These are phyloP conservation scores for Chamaecrista fasciculata DNA, from an alignment of 306 rosid genomes.

Conservation along the genomic window DNA sequence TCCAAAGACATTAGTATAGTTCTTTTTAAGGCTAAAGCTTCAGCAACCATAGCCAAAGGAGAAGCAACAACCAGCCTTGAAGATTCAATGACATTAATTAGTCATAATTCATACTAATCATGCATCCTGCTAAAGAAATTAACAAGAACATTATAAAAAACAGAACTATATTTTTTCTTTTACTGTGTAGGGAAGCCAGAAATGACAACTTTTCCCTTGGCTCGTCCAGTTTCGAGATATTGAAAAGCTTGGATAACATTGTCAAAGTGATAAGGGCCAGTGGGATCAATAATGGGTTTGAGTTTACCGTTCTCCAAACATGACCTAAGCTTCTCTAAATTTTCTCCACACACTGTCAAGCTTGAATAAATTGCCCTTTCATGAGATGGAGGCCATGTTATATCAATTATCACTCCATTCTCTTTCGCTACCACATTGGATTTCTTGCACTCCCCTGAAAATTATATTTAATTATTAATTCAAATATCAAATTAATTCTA, in stretches of 20 bases:
- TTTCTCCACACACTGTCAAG: slow-evolving; percentile 41
- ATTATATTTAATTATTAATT: background rate
- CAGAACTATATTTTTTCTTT: too few species aligned
- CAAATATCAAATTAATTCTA: background rate
- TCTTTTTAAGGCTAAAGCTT: too few species aligned
- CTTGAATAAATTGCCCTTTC: slow-evolving; percentile 47
- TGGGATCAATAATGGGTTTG: slow-evolving; percentile 44
- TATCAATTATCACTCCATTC: slow-evolving; percentile 36
- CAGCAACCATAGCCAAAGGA: too few species aligned
- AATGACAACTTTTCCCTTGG: slow-evolving; percentile 47
- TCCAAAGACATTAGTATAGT: too few species aligned
- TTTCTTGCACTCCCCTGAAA: slow-evolving; percentile 44
- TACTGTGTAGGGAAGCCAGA: slow-evolving; percentile 15
- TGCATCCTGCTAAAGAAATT: too few species aligned
- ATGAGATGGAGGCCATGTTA: slow-evolving; percentile 49
- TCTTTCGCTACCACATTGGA: slow-evolving; percentile 37
- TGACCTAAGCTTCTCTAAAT: slow-evolving; percentile 38
- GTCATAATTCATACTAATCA: too few species aligned
- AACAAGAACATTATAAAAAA: too few species aligned
- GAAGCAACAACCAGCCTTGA: too few species aligned
- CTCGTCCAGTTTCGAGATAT: slow-evolving; percentile 43
- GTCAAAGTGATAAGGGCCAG: slow-evolving; percentile 34
- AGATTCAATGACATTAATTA: too few species aligned
- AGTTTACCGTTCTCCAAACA: slow-evolving; percentile 36
- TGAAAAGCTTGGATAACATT: slow-evolving; percentile 38